These are phyloP conservation scores for Aspergillus piperis DNA, from an alignment of 2,329 filamentous ascomycete species.

Conservation along the genomic window DNA sequence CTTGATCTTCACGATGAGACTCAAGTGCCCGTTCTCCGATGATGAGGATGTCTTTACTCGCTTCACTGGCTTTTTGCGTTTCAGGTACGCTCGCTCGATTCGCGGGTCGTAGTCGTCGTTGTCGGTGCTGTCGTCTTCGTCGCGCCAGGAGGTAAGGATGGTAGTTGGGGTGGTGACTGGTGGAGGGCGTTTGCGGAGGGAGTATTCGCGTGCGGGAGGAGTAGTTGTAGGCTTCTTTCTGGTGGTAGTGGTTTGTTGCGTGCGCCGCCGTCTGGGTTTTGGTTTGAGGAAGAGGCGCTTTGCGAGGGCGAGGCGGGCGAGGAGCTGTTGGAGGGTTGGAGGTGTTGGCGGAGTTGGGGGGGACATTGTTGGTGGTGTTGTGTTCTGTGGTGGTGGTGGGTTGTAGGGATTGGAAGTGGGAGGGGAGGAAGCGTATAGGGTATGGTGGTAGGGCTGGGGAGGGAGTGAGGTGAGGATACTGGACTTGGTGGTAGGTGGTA, in stretches of 20 bases:
- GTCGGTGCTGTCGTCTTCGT: conserved; percentile 38
- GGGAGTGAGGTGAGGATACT: too few relatives aligned
- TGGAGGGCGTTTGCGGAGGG: conserved; percentile 15
- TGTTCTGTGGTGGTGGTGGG: not conserved
- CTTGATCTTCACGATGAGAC: not conserved
- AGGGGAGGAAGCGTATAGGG: not conserved
- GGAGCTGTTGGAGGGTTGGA: not conserved
- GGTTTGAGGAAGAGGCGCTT: not conserved
- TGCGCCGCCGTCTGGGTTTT: too few relatives aligned
- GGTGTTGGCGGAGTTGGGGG: not conserved
- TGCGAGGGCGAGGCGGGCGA: not conserved
- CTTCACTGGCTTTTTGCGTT: conserved; percentile 4
- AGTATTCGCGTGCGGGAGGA: conserved; percentile 7
- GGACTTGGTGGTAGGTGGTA: too few relatives aligned
- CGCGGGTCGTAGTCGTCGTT: conserved; percentile 39
- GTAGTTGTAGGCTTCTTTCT: not conserved
- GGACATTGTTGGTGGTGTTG: not conserved
- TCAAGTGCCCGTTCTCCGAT: not conserved
- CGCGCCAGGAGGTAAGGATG: conserved; percentile 30
- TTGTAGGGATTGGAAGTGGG: not conserved
- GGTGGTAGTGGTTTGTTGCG: too few relatives aligned
- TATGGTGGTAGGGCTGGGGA: not conserved
- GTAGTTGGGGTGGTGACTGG: not conserved
- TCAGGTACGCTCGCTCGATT: not conserved
- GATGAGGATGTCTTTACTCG: not conserved